Percentiles rank a stretch among this genome's conserved stretches.
These are phyloP conservation scores for Daedaleopsis nitida DNA, from an alignment of 768 basidiomycete species.

Conservation along the genomic window DNA sequence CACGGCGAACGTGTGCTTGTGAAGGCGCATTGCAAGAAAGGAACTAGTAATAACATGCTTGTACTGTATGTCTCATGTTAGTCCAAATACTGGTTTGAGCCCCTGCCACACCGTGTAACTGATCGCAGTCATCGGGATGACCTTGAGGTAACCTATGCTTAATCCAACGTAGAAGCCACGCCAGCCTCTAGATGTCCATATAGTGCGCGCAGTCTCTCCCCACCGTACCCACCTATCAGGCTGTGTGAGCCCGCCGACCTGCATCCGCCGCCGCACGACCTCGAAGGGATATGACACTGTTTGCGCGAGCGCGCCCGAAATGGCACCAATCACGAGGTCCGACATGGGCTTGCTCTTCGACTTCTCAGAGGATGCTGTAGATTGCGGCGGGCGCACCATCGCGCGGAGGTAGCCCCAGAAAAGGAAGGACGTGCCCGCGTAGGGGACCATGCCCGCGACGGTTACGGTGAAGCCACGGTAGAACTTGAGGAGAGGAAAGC, in stretches of 20 bases:
- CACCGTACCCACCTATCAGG: constrained; percentile 80
- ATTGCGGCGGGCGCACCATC: constrained; percentile 48
- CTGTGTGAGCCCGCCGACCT: constrained; percentile 83
- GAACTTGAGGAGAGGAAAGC: constrained; percentile 82
- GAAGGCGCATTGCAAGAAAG: no score
- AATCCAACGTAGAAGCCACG: constrained; percentile 91
- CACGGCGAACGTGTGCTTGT: no score
- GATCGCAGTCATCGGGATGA: constrained; percentile 94
- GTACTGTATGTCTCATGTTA: constrained; percentile 5
- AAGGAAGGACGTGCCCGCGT: constrained; percentile 93
- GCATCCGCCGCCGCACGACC: constrained; percentile 89
- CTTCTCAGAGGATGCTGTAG: constrained; percentile 38
- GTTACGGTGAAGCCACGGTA: constrained; percentile 98
- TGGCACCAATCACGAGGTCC: constrained; percentile 82
- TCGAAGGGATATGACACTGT: constrained; percentile 95
- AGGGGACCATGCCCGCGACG: constrained; percentile 89
- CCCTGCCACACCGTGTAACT: constrained; percentile 91
- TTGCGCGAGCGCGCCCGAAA: constrained; percentile 84
- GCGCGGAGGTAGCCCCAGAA: constrained; percentile 82
- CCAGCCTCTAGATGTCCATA: constrained; percentile 74
- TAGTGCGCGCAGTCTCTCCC: constrained; percentile 69
- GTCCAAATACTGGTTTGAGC: constrained; percentile 53
- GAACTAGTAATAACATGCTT: no score
- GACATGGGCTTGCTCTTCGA: constrained; percentile 46
- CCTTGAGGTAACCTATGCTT: constrained; percentile 90